Base-by-base conservation (phyloP, 83 land plant species). In the Diphasiastrum complanatum region DNA sequence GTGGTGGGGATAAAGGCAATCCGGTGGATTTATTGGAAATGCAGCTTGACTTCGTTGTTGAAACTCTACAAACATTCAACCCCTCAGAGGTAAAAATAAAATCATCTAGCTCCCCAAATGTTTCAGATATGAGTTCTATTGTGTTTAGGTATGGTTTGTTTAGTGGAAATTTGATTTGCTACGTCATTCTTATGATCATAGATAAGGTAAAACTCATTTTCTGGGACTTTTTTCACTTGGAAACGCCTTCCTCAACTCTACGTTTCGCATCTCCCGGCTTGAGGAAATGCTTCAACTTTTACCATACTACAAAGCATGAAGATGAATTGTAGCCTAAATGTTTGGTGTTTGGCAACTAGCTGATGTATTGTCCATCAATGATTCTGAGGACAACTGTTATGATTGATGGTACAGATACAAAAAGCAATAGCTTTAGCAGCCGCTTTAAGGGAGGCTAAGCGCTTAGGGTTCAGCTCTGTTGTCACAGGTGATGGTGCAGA, bases 371-470 rank as follows among this genome's bases (percentile, higher is more conserved):
- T 38, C 41, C 41, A 6, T 38, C 11, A 38, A 38, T 6, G 41
- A 14, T 22, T 27, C 8, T 11, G 5, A 28, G 11, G 31, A 28
- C 10, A 24, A 3, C 8, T 52, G 27, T 33, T 4, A 5, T 52
- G 18, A 48, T 18, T n/a, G n/a, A n/a, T 4, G 4, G 28, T 10
- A 52, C 56, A 52, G 56, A 27, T 52, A 5, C 26, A 33, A 4
- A 28, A 28, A 5, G 5, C 5, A 4, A 33, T 52, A 19, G 12
- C 56, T 4, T 28, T 52, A 52, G 31, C 28, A 28, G 56, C 31
- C 8, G 56, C 56, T 18, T 52, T 52, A 33, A 52, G 56, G 18
- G 56, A 52, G 31, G 56, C 56, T 20, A 52, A 52, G 31, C 5
- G 31, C n/a, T 4, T 30, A 4, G 56, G 56, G 5, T 52, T 52